Evolutionary conservation across 2,329 filamentous ascomycete genomes (phyloP), one percentile per base, ranked within the genome.

Genomic region (Pseudocercospora fuligena): DNA sequence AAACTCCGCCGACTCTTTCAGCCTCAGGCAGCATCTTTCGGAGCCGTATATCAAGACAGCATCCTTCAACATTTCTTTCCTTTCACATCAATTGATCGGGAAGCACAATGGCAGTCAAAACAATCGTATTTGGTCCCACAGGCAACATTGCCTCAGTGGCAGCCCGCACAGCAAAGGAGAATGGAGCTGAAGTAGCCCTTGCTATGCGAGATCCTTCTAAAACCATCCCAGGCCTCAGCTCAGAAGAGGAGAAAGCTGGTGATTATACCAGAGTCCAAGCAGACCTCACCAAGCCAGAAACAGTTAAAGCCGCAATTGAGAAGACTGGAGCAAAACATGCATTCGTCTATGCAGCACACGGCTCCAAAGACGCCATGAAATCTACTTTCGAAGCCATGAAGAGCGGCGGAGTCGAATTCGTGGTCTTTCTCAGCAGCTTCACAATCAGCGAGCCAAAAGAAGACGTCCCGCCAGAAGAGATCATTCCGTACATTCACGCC

Each of bases 51-150:
- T 23, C 25, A 31, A 27, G 23, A 56, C 27, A 19, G n/a, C 27
- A 27, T 31, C 25, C 51, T n/a, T 14, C 12, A 14, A 14, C 47
- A 14, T 56, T n/a, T n/a, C 16, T 31, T 21, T 33, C 16, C 16
- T 8, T 16, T 7, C 3, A 33, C 51, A 56, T 56, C 16, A 19
- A 56, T 5, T 31, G 5, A 31, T 19, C 19, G 29, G 40, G 9
- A 16, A 25, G n/a, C 21, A 60, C 12, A 14, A 60, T 60, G 31
- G 46, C 60, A n/a, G 47, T 36, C 19, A 60, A 64, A 21, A 76
- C 82, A 12, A 81, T 86, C 62, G 74, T 86, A 61, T 86, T 86
- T 67, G 84, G 84, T 23, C 79, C 84, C 16, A 84, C 84, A 11
- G 84, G 84, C 54, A 71, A 72, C 8, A 80, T 85, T 31, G 85